Evolutionary conservation across 192 early-diverging fungal genomes (phyloP), one percentile per base, ranked within the genome.

Genomic region (Entomortierella beljakovae): DNA sequence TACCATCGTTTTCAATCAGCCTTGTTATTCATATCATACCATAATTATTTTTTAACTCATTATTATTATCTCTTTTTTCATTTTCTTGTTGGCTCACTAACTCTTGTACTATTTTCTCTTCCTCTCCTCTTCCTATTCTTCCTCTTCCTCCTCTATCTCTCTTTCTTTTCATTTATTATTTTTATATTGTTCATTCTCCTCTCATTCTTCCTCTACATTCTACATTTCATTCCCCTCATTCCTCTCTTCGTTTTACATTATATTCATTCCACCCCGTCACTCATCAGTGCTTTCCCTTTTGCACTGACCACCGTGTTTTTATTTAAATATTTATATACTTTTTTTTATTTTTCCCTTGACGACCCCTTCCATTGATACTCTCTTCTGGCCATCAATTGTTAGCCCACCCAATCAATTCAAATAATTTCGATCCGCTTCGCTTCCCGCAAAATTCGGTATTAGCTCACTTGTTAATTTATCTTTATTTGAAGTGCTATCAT

Each of bases 271-370:
- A 35, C 26, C 34, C 31, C 40, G 3, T 25, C 20, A 15, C 13
- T 35, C 23, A 7, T 49, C 43, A 22, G 42, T 58, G 33, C 54
- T 50, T 54, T 56, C 53, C 64, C 26, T 28, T 31, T 51, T 26
- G 46, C 65, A 68, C 65, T 58, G 43, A 57, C 64, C 52, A 55
- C 54, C 65, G n/a, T 20, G 56, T 58, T 31, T 68, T 20, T 62
- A 15, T 61, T 37, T 46, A 20, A 22, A 25, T 59, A 23, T 37
- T 32, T 22, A 16, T 29, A 28, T 56, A 29, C 15, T 35, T 40
- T 43, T 34, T 26, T 37, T 42, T 23, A 18, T 20, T 60, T 25
- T 49, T 38, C 58, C 52, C 42, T 61, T 61, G 50, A 58, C 58
- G 57, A 62, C 57, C 67, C 57, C 42, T 50, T 50, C 53, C 53